A percentile compares a stretch with the other conserved stretches of the same genome.
These are phyloP conservation scores for Syzygium syzygioides DNA, from an alignment of 441 rosid genomes.

Conservation along the genomic window DNA sequence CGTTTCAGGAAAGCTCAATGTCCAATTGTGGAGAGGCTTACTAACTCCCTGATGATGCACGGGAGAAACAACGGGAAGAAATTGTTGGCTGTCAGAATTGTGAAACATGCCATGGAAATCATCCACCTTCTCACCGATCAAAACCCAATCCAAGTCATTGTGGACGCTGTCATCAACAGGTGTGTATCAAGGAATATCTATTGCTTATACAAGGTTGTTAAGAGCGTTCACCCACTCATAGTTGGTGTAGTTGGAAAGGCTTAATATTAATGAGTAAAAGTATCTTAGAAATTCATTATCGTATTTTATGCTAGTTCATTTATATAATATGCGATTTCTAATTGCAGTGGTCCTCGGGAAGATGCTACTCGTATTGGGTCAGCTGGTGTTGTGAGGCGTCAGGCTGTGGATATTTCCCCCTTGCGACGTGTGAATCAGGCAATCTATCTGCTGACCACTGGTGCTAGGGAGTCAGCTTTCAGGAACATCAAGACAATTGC, in stretches of 20 bases:
- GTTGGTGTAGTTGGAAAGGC: background rate
- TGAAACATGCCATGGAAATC: constrained; percentile 82
- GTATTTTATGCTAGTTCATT: background rate
- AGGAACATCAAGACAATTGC: constrained; percentile 83
- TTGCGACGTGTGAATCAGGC: constrained; percentile 78
- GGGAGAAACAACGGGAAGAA: constrained; percentile 89
- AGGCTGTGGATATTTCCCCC: constrained; percentile 87
- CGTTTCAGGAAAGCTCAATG: constrained; percentile 92
- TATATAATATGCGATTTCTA: background rate
- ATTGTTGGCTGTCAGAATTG: constrained; percentile 66
- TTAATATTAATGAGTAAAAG: background rate
- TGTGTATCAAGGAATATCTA: background rate
- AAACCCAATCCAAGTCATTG: constrained; percentile 84
- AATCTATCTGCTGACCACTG: constrained; percentile 68
- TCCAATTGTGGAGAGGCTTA: constrained; percentile 83
- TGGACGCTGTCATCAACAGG: constrained; percentile 86
- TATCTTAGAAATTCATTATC: background rate
- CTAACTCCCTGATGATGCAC: constrained; percentile 89
- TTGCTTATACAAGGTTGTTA: background rate
- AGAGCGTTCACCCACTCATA: no score
- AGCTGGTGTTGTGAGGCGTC: constrained; percentile 88
- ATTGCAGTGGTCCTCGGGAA: constrained; percentile 59
- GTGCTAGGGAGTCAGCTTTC: constrained; percentile 87
- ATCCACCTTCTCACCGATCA: constrained; percentile 65
- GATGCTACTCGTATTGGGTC: constrained; percentile 91